Conservation (phyloP, 2,329 filamentous ascomycete species). For the Fusarium chaquense region DNA sequence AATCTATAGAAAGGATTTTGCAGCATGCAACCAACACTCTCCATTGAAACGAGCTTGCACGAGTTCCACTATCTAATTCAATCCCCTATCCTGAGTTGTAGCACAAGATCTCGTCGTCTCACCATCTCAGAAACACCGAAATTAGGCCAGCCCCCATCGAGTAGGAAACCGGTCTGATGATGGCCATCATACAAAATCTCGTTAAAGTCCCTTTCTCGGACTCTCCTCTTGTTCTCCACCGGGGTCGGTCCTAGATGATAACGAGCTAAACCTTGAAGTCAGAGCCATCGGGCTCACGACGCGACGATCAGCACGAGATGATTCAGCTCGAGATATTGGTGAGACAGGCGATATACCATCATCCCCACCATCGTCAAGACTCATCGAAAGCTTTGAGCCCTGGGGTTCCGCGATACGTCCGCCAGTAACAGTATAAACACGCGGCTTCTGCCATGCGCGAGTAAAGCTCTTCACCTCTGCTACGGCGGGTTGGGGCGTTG, state of each 20-base stretch:
- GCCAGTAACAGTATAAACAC: slow-evolving; percentile 40
- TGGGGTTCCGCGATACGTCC: slow-evolving; percentile 18
- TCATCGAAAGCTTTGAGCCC: slow-evolving; percentile 1
- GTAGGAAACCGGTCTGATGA: background rate
- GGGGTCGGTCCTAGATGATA: slow-evolving; percentile 10
- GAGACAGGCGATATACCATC: slow-evolving; percentile 16
- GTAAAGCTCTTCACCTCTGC: slow-evolving; percentile 44
- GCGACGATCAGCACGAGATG: background rate
- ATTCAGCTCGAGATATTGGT: slow-evolving; percentile 7
- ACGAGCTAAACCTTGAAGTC: slow-evolving; percentile 18
- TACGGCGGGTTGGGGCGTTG: slow-evolving; percentile 45
- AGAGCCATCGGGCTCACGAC: slow-evolving; percentile 22
- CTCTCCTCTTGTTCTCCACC: slow-evolving; percentile 7
- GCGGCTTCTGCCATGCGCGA: slow-evolving; percentile 41
- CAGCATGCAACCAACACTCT: background rate
- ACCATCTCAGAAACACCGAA: slow-evolving; percentile 23
- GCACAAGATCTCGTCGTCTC: slow-evolving; percentile 24
- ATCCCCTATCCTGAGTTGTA: slow-evolving; percentile 1
- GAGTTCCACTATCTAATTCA: background rate
- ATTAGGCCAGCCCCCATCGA: slow-evolving; percentile 20
- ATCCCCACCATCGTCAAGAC: background rate
- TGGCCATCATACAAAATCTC: background rate
- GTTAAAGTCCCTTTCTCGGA: background rate
- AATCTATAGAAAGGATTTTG: background rate
- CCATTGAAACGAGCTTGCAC: background rate